phyloP scores from a whole-genome alignment of 768 basidiomycete species.

The Boletus subcaerulescens region DNA sequence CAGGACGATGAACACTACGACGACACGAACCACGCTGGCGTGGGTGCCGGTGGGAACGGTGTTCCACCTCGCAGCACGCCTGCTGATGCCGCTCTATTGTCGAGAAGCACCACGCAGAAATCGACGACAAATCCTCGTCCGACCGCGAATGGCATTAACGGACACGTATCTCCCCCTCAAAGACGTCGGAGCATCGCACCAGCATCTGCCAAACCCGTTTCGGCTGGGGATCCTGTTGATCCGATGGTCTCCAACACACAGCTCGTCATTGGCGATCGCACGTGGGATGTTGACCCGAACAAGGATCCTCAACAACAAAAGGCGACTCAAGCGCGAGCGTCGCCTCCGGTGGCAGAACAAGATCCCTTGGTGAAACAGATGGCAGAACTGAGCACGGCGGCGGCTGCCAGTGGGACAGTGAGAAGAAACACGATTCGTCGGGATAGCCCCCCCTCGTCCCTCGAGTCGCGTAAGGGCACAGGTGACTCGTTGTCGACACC shows the following conservation, averaged over 20 bases:
- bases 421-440: slow-evolving; percentile 26
- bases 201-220: slow-evolving; percentile 26
- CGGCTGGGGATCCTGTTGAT: slow-evolving; percentile 55
- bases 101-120: slow-evolving; percentile 31
- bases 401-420: slow-evolving; percentile 13
- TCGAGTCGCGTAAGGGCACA: slow-evolving; percentile 26
- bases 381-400: slow-evolving; percentile 46
- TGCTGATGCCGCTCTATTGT: slow-evolving; percentile 27
- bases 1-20: slow-evolving; percentile 47
- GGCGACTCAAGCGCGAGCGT: slow-evolving; percentile 12
- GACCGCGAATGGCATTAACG: slow-evolving; percentile 33
- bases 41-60: slow-evolving; percentile 61
- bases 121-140: slow-evolving; percentile 28
- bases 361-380: slow-evolving; percentile 70
- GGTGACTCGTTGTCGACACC: slow-evolving; percentile 26
- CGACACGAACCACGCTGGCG: slow-evolving; percentile 57
- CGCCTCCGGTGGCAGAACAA: slow-evolving; percentile 38
- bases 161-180: slow-evolving; percentile 25
- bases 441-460: slow-evolving; percentile 20
- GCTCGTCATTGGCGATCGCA: slow-evolving; percentile 55
- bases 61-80: slow-evolving; percentile 35
- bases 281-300: slow-evolving; percentile 64
- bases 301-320: slow-evolving; percentile 58
- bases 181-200: slow-evolving; percentile 28
- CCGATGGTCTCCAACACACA: slow-evolving; percentile 66